Evolutionary conservation across 164 flowering plant species (phyloP).

Genomic region (Nymphaea colorata): DNA sequence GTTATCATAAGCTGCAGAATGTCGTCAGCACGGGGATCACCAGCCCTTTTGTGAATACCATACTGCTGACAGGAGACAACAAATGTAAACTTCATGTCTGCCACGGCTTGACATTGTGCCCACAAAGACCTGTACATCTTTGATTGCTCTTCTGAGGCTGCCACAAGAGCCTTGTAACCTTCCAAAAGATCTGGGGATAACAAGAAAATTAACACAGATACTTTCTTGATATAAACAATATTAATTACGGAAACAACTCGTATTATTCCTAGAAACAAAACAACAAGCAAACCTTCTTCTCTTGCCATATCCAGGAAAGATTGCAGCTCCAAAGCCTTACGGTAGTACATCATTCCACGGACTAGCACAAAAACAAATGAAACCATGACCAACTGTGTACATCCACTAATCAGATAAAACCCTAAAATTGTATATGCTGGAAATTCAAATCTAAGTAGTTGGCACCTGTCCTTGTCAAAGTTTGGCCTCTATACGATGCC

Average conservation of each 20-base stretch:
- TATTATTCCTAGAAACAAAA: too few relatives aligned
- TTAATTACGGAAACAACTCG: too few relatives aligned
- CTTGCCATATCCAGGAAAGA: conserved; percentile 97
- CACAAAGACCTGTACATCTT: conserved; percentile 46
- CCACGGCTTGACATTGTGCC: conserved; percentile 68
- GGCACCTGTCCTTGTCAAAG: conserved; percentile 80
- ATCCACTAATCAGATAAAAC: background rate
- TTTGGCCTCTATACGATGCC: conserved; percentile 98
- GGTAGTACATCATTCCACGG: conserved; percentile 98
- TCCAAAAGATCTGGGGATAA: conserved; percentile 42
- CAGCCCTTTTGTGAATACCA: conserved; percentile 65
- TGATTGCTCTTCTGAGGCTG: conserved; percentile 43
- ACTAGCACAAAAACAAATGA: conserved; percentile 30
- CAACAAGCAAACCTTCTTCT: conserved; percentile 46
- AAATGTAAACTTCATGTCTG: conserved; percentile 75
- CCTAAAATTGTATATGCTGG: background rate
- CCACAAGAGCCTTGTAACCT: conserved; percentile 67
- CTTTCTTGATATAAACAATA: too few relatives aligned
- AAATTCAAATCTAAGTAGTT: background rate
- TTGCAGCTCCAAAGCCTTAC: conserved; percentile 94
- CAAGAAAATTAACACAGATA: background rate
- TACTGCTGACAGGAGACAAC: conserved; percentile 75
- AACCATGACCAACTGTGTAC: background rate
- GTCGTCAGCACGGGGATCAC: conserved; percentile 53
- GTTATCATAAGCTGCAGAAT: conserved; percentile 55